Conservation (phyloP, 1,139 yeast species). For the Arxiozyma slooffiae region DNA sequence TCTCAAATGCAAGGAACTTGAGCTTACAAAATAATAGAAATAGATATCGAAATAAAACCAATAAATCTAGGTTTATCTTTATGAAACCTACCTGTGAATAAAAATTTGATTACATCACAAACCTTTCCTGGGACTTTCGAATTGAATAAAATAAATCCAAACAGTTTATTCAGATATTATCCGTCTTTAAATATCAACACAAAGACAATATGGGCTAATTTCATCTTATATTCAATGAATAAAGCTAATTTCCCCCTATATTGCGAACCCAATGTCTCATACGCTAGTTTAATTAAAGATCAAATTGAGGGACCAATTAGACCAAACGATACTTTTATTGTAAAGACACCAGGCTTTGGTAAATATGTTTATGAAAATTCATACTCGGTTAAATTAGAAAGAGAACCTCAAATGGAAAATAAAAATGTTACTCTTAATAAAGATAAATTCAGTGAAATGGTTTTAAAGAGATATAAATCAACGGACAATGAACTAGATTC, state of each 20-base stretch:
- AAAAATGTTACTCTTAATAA: slow-evolving; percentile 11
- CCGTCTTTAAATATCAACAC: slow-evolving; percentile 15
- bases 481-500: slow-evolving; percentile 7
- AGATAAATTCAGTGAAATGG: slow-evolving; percentile 11
- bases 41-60: slow-evolving; percentile 1
- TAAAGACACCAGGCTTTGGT: slow-evolving; percentile 13
- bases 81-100: background rate
- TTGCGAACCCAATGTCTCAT: slow-evolving; percentile 12
- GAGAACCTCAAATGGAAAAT: slow-evolving; percentile 20
- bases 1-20: background rate
- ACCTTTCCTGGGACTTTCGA: slow-evolving; percentile 10
- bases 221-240: slow-evolving; percentile 15
- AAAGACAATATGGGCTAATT: slow-evolving; percentile 15
- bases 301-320: background rate
- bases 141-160: slow-evolving; percentile 20
- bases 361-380: slow-evolving; percentile 17
- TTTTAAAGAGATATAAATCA: slow-evolving; percentile 17
- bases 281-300: slow-evolving; percentile 5
- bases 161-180: slow-evolving; percentile 18
- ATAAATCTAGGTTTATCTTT: slow-evolving; percentile 1
- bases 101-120: slow-evolving; percentile 1
- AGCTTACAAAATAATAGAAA: background rate
- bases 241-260: slow-evolving; percentile 20
- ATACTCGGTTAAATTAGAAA: slow-evolving; percentile 12
- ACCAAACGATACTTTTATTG: slow-evolving; percentile 2